Evolutionary conservation across 2,329 filamentous ascomycete genomes (phyloP).

Genomic region (Diaporthe aspalathi): DNA sequence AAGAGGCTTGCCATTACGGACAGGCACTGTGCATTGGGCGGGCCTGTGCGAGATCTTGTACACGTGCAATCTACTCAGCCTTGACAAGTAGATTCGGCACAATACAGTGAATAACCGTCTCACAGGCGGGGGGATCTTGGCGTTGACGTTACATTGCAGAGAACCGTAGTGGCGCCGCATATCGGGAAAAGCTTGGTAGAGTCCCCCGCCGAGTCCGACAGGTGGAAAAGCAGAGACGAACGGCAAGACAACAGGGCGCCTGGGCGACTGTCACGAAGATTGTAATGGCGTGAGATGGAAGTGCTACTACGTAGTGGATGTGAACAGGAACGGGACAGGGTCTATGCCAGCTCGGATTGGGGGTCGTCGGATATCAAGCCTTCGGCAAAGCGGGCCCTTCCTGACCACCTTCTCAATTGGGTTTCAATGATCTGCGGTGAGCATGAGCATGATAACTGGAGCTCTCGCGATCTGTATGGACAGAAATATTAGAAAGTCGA

Average conservation of each 20-base stretch:
- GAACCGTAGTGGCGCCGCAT: slow-evolving; percentile 9
- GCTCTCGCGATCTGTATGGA: neutral
- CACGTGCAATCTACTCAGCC: neutral
- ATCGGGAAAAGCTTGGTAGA: slow-evolving; percentile 4
- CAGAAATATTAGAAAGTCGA: neutral
- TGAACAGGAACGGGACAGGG: neutral
- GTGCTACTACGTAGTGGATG: neutral
- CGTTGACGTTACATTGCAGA: slow-evolving; percentile 8
- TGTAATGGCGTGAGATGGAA: neutral
- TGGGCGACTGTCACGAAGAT: neutral
- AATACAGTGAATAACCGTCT: neutral
- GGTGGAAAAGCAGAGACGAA: neutral
- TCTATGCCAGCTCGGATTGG: neutral
- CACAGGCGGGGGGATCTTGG: neutral
- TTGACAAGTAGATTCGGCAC: neutral
- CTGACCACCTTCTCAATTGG: slow-evolving; percentile 23
- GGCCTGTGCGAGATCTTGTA: neutral
- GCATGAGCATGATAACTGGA: no score
- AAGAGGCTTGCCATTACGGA: no score
- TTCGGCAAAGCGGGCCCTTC: slow-evolving; percentile 24
- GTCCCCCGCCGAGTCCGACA: neutral
- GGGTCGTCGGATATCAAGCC: slow-evolving; percentile 24
- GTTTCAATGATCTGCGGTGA: slow-evolving; percentile 21
- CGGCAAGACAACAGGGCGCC: neutral
- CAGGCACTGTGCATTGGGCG: no score